A percentile compares a stretch with the other conserved stretches of the same genome.
Evolutionary conservation across 208 protist genomes (phyloP).

Genomic region (Acanthamoeba culbertsoni): DNA sequence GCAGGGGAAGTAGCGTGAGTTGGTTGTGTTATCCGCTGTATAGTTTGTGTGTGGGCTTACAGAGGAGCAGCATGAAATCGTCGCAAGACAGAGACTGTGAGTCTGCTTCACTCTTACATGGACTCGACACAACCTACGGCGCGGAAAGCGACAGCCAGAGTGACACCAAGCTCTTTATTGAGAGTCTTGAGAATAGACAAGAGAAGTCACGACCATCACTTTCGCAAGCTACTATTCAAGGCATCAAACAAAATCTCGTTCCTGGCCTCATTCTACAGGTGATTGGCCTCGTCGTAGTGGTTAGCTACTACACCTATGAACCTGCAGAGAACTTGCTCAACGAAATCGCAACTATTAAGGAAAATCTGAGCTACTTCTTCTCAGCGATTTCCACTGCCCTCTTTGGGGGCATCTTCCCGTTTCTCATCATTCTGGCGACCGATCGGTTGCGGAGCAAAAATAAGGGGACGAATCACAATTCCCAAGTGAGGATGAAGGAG

Average conservation of each 20-base stretch:
- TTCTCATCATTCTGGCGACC: background rate
- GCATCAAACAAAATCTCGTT: background rate
- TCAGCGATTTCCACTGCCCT: background rate
- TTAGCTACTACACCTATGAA: background rate
- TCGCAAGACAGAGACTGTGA: too few relatives aligned
- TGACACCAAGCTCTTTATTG: background rate
- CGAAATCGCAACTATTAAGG: background rate
- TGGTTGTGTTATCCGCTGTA: too few relatives aligned
- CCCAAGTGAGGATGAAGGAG: background rate
- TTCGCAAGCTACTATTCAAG: background rate
- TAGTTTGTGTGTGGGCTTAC: too few relatives aligned
- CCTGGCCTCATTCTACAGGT: background rate
- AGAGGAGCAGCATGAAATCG: too few relatives aligned
- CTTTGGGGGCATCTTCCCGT: constrained; percentile 35
- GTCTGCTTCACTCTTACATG: background rate
- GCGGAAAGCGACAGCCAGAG: background rate
- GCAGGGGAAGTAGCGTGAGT: too few relatives aligned
- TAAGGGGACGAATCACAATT: background rate
- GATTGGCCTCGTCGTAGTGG: background rate
- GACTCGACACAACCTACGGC: background rate
- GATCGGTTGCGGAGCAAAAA: background rate
- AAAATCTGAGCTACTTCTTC: background rate
- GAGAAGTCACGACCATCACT: background rate
- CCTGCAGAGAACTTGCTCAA: background rate
- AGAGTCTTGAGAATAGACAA: background rate